Percentiles rank a stretch among this genome's conserved stretches.
phyloP scores from a whole-genome alignment of 192 early-diverging fungal species.

The Linnemannia exigua region DNA sequence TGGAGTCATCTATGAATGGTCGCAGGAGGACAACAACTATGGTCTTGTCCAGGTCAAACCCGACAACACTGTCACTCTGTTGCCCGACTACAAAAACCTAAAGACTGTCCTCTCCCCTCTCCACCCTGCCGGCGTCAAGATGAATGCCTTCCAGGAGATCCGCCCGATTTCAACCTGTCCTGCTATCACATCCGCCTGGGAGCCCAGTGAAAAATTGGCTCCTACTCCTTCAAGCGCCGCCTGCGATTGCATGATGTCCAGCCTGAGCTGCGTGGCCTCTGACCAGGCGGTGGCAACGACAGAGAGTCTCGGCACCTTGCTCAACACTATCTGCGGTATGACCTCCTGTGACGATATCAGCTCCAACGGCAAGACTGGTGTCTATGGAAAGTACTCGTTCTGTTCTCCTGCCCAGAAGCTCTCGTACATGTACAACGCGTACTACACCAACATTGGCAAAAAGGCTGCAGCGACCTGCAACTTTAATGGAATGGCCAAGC shows the following conservation, averaged over 20 bases:
- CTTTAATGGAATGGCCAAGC: slow-evolving; percentile 60
- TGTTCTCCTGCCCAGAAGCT: slow-evolving; percentile 62
- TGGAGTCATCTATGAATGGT: slow-evolving; percentile 83
- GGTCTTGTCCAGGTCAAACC: slow-evolving; percentile 73
- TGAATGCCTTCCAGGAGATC: slow-evolving; percentile 65
- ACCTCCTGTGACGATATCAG: slow-evolving; percentile 63
- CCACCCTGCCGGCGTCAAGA: slow-evolving; percentile 69
- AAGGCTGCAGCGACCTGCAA: slow-evolving; percentile 47
- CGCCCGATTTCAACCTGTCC: slow-evolving; percentile 62
- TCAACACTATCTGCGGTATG: slow-evolving; percentile 62
- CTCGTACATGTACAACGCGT: slow-evolving; percentile 62
- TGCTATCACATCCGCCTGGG: slow-evolving; percentile 63
- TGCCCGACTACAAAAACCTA: slow-evolving; percentile 75
- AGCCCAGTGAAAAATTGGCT: slow-evolving; percentile 67
- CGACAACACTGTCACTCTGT: slow-evolving; percentile 54
- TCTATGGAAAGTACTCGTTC: slow-evolving; percentile 64
- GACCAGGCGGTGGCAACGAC: slow-evolving; percentile 41
- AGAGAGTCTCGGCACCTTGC: slow-evolving; percentile 48
- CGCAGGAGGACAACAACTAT: slow-evolving; percentile 82
- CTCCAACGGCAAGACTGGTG: slow-evolving; percentile 55
- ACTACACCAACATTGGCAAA: slow-evolving; percentile 53
- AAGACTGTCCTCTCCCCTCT: slow-evolving; percentile 65
- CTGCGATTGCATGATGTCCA: slow-evolving; percentile 76
- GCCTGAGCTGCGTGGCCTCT: slow-evolving; percentile 65
- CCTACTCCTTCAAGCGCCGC: slow-evolving; percentile 73